These are phyloP conservation scores for Colletotrichum destructivum DNA, from an alignment of 2,329 filamentous ascomycete genomes.

Conservation along the genomic window DNA sequence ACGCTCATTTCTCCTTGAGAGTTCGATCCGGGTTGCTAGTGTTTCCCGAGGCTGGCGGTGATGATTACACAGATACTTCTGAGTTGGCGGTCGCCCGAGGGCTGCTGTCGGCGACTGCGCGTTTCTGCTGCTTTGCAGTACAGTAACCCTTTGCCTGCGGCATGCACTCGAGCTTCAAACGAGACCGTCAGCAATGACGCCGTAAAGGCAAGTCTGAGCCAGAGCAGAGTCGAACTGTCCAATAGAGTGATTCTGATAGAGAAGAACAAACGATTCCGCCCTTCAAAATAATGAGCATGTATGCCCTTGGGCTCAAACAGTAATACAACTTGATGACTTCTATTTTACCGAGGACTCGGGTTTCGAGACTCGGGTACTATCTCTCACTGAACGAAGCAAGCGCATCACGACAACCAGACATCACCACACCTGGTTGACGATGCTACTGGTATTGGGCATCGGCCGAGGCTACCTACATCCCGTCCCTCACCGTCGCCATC, in stretches of 20 bases:
- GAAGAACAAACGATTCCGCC: neutral
- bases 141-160: conserved; percentile 61
- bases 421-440: neutral
- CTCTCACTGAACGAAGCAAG: too few relatives aligned
- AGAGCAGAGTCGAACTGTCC: conserved; percentile 22
- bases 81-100: conserved; percentile 62
- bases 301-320: neutral
- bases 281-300: neutral
- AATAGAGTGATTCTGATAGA: neutral
- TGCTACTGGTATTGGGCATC: neutral
- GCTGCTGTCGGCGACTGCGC: conserved; percentile 53
- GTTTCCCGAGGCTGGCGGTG: conserved; percentile 63
- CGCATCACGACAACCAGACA: neutral
- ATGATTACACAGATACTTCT: conserved; percentile 85
- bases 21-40: conserved; percentile 19
- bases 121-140: conserved; percentile 65
- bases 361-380: neutral
- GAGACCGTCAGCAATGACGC: conserved; percentile 61
- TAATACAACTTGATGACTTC: neutral
- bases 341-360: neutral
- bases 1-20: conserved; percentile 66
- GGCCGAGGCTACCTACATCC: neutral
- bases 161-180: conserved; percentile 45
- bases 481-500: neutral
- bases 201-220: conserved; percentile 79